phyloP scores from a whole-genome alignment of 305 asterid genomes.

The Lippia alba region DNA sequence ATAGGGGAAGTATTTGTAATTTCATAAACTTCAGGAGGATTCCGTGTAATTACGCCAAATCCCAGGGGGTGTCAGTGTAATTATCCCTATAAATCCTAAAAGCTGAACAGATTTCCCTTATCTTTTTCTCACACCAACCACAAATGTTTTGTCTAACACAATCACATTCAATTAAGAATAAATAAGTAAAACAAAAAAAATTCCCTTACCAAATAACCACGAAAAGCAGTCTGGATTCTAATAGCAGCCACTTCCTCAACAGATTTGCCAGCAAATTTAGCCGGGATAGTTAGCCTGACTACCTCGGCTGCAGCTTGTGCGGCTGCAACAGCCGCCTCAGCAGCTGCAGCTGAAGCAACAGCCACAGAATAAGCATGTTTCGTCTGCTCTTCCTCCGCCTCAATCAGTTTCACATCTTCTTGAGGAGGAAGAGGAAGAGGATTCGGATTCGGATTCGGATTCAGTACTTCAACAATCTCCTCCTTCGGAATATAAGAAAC shows the following conservation, averaged over 20 bases:
- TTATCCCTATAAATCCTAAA: too few species aligned
- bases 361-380: constrained; percentile 77
- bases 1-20: too few species aligned
- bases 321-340: constrained; percentile 75
- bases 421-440: constrained; percentile 56
- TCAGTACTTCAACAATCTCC: constrained; percentile 52
- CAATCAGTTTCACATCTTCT: constrained; percentile 63
- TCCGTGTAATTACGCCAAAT: too few species aligned
- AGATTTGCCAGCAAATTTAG: constrained; percentile 71
- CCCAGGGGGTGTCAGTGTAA: too few species aligned
- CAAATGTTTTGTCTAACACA: too few species aligned
- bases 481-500: constrained; percentile 45
- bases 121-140: too few species aligned
- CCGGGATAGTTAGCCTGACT: constrained; percentile 48
- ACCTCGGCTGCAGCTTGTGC: constrained; percentile 86
- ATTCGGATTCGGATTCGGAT: constrained; percentile 47
- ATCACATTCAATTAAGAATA: too few species aligned
- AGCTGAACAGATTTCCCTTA: too few species aligned
- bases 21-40: too few species aligned
- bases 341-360: constrained; percentile 75
- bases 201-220: constrained; percentile 88
- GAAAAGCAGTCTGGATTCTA: constrained; percentile 88
- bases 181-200: not conserved
- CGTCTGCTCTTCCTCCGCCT: constrained; percentile 67
- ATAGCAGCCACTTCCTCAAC: constrained; percentile 86